phyloP scores from a whole-genome alignment of 2,329 filamentous ascomycete species.

The Fusarium albidum region DNA sequence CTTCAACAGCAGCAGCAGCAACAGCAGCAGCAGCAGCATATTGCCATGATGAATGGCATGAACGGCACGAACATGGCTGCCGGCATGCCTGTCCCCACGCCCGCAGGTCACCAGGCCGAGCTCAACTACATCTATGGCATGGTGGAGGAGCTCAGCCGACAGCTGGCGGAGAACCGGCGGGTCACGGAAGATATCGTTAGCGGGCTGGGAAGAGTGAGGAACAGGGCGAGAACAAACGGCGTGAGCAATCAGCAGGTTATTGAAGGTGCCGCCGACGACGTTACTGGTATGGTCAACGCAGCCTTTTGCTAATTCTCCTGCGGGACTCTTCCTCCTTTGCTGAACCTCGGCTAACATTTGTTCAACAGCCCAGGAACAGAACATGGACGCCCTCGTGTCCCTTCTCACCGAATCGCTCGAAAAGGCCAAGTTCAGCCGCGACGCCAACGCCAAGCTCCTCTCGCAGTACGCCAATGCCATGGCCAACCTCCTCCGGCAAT shows the following conservation, averaged over 20 bases:
- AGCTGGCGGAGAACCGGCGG: constrained; percentile 68
- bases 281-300: constrained; percentile 57
- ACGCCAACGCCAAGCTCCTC: constrained; percentile 67
- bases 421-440: constrained; percentile 66
- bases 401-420: constrained; percentile 69
- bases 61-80: constrained; percentile 57
- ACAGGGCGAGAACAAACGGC: constrained; percentile 60
- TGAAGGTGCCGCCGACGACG: constrained; percentile 61
- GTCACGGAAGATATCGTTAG: constrained; percentile 70
- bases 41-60: constrained; percentile 57
- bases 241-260: constrained; percentile 68
- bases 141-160: constrained; percentile 72
- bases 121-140: constrained; percentile 73
- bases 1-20: constrained; percentile 29
- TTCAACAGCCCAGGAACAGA: constrained; percentile 65
- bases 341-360: neutral
- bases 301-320: neutral
- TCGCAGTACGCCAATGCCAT: constrained; percentile 66
- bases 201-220: constrained; percentile 69
- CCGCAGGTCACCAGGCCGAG: constrained; percentile 73
- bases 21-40: constrained; percentile 33
- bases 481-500: constrained; percentile 66
- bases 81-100: constrained; percentile 63
- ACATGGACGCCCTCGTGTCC: constrained; percentile 69
- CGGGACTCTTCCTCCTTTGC: neutral